A percentile compares a stretch with the other conserved stretches of the same genome.
phyloP scores from a whole-genome alignment of 805 yeast genomes.

The Candida anglica region DNA sequence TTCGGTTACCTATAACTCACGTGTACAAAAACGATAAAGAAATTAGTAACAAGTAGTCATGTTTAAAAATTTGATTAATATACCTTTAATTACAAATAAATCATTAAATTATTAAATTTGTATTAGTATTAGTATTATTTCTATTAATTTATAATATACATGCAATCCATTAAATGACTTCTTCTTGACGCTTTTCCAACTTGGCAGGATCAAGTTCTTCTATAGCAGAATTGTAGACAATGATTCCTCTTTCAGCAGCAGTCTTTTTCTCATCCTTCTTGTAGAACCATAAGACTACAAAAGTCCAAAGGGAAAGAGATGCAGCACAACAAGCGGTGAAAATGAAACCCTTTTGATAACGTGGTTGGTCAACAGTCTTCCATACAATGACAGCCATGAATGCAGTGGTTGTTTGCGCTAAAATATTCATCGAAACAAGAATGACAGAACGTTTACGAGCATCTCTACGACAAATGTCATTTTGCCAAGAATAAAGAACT shows the following conservation, averaged over 20 bases:
- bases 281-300: conserved; percentile 47
- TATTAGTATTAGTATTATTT: no score
- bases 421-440: conserved; percentile 51
- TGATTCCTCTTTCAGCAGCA: conserved; percentile 34
- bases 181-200: no score
- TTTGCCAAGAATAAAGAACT: conserved; percentile 53
- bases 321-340: conserved; percentile 47
- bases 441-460: conserved; percentile 53
- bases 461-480: conserved; percentile 55
- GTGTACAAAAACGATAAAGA: no score
- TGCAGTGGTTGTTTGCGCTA: conserved; percentile 53
- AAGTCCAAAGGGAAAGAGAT: conserved; percentile 45
- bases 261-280: conserved; percentile 27
- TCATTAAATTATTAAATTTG: no score
- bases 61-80: no score
- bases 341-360: conserved; percentile 50
- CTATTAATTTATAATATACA: no score
- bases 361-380: conserved; percentile 57
- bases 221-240: conserved; percentile 19
- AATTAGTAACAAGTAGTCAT: no score
- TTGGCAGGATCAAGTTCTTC: conserved; percentile 5
- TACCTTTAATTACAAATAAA: no score
- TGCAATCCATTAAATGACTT: no score
- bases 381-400: conserved; percentile 52
- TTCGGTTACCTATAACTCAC: no score